Conservation (phyloP, 176 grass and related monocot species). For the Rhynchospora breviuscula region DNA sequence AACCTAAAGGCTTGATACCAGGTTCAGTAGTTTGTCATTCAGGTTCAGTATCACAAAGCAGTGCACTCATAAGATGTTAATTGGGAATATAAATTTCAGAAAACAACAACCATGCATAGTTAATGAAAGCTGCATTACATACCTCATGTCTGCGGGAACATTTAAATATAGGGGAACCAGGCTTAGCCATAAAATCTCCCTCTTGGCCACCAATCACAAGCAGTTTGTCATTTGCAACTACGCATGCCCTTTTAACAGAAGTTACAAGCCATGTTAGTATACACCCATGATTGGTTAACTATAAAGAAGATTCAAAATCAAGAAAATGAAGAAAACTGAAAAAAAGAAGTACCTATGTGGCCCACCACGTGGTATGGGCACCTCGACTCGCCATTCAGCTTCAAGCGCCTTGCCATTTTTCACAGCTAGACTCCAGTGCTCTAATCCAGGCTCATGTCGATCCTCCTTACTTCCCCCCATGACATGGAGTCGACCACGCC, state of each 20-base stretch:
- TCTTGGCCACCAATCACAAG: conserved; percentile 94
- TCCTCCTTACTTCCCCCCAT: conserved; percentile 93
- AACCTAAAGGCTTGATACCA: not conserved
- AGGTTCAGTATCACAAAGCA: not conserved
- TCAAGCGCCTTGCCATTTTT: conserved; percentile 77
- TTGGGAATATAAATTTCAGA: not conserved
- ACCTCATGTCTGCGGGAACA: conserved; percentile 78
- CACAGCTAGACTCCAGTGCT: conserved; percentile 86
- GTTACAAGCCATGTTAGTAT: not conserved
- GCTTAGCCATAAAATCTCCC: conserved; percentile 90
- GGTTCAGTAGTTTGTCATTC: not conserved
- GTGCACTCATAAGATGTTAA: not conserved
- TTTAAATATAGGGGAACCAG: conserved; percentile 84
- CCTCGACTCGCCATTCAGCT: conserved; percentile 50
- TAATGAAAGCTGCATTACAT: not conserved
- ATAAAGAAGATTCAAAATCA: not conserved
- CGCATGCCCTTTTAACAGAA: conserved; percentile 43
- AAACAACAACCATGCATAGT: not conserved
- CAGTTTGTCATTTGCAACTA: conserved; percentile 65
- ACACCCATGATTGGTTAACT: not conserved
- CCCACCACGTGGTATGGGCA: conserved; percentile 80
- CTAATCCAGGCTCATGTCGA: conserved; percentile 69
- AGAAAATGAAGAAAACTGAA: conserved; percentile 4
- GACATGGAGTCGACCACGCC: conserved; percentile 73
- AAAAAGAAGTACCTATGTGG: conserved; percentile 57